Conservation (phyloP, 225 moss, liverwort and hornwort genomes). For the Bryoerythrophyllum caledonicum region DNA sequence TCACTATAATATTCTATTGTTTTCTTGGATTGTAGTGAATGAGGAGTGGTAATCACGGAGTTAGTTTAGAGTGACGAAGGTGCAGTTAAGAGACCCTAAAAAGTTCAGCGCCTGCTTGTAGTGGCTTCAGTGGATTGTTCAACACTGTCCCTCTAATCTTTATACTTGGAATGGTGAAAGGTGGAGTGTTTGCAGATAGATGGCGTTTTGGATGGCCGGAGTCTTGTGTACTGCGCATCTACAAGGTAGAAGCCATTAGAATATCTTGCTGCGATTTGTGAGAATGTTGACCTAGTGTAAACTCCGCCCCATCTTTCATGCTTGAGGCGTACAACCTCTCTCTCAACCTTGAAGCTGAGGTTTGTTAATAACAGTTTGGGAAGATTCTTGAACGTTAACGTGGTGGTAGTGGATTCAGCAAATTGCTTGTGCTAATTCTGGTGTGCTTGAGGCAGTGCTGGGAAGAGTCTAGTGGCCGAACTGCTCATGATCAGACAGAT, state of each 20-base stretch:
- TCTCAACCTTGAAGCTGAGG: conserved; percentile 11
- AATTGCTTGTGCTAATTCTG: conserved; percentile 16
- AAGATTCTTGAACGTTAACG: neutral
- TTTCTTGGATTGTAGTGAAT: conserved; percentile 17
- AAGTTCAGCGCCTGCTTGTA: conserved; percentile 13
- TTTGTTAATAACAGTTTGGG: conserved; percentile 6
- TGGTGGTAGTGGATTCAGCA: conserved; percentile 21
- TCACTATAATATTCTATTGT: neutral
- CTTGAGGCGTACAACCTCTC: conserved; percentile 19
- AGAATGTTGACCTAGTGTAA: conserved; percentile 11
- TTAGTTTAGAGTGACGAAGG: conserved; percentile 11
- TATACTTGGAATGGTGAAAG: conserved; percentile 44
- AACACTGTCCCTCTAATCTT: conserved; percentile 16
- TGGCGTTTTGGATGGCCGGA: conserved; percentile 89
- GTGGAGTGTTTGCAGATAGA: conserved; percentile 86
- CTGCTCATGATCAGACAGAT: conserved; percentile 84
- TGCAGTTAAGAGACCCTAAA: neutral
- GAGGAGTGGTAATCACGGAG: neutral
- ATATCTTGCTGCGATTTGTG: conserved; percentile 11
- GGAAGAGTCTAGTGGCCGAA: conserved; percentile 97
- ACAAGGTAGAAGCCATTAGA: conserved; percentile 65
- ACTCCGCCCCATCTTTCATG: conserved; percentile 12
- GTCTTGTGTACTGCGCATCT: conserved; percentile 93
- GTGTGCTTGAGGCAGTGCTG: conserved; percentile 67
- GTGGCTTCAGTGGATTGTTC: neutral